A percentile compares a stretch with the other conserved stretches of the same genome.
Conservation (phyloP, 805 yeast species). For the Candida manassasensis region DNA sequence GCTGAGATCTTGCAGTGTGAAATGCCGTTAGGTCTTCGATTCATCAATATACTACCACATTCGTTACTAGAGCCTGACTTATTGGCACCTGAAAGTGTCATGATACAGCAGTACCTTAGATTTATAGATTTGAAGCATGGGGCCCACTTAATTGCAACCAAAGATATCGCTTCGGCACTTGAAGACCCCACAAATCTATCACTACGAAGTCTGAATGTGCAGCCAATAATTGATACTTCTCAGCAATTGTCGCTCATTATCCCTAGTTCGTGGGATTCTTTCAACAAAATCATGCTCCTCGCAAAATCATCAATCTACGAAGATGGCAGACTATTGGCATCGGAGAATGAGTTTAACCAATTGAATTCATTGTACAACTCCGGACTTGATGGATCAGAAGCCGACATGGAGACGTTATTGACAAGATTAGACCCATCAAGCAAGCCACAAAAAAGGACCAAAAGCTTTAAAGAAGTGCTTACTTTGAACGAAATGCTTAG, state of each 20-base stretch:
- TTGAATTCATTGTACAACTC: conserved; percentile 1
- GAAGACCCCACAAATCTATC: conserved; percentile 4
- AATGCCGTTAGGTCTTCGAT: conserved; percentile 16
- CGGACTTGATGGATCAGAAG: neutral
- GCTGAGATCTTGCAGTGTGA: too few relatives aligned
- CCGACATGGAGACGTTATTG: neutral
- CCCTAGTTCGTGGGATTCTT: conserved; percentile 50
- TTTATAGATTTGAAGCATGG: conserved; percentile 31
- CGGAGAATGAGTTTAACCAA: conserved; percentile 1
- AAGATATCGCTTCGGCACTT: conserved; percentile 5
- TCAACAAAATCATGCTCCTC: conserved; percentile 42
- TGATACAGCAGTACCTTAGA: conserved; percentile 32
- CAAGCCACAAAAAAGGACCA: too few relatives aligned
- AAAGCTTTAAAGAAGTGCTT: too few relatives aligned
- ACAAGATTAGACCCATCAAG: neutral
- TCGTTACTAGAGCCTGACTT: conserved; percentile 12
- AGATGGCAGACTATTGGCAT: conserved; percentile 5
- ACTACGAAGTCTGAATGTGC: conserved; percentile 7
- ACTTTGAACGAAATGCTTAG: neutral
- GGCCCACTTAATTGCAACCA: conserved; percentile 13
- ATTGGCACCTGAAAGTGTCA: conserved; percentile 16
- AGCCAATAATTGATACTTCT: conserved; percentile 12
- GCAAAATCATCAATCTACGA: conserved; percentile 19
- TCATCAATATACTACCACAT: conserved; percentile 16
- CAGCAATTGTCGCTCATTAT: conserved; percentile 22